Base-by-base conservation (phyloP, 2,329 filamentous ascomycete species). In the Bipolaris cookei region DNA sequence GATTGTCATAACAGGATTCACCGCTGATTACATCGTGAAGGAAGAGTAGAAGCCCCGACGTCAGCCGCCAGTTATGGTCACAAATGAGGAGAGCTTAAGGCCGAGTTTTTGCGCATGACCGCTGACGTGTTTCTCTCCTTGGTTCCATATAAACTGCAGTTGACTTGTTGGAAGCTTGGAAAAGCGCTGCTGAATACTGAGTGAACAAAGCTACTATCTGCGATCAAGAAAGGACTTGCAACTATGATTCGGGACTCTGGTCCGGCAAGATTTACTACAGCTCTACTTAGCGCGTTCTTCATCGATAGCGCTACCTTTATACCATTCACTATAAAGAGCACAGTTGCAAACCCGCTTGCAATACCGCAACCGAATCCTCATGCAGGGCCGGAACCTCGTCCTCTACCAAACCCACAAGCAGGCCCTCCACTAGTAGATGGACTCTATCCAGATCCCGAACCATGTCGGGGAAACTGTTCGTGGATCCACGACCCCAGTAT, bases 401-500 rank as follows among this genome's bases (percentile, higher is more conserved):
- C n/a, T 45, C 25, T 16, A 14, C 46, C 46, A 21, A 43, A 45
- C 3, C 30, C 52, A 16, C 56, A 62, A 41, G 42, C 56, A 32
- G 38, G 25, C 6, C 10, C 21, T 30, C 37, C 49, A 14, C 14
- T 35, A 5, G 14, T 28, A 18, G 49, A 56, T 35, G 49, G 58
- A 23, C 14, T 51, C 11, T 68, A 64, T 30, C 64, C 76, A 20
- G 65, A 74, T 25, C 77, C 78, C n/a, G 65, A 73, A n/a, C 48
- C 62, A 14, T 79, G 77, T 63, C 62, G 63, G 3, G 78, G 78
- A 6, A 69, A 68, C 32, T 79, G 76, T 61, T 70, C 66, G 13
- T 75, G 76, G 54, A 69, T 77, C 1, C 80, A 83, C 48, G 82
- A 84, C 54, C 81, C 81, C 1, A 70, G 72, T 6, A 62, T 83